Conservation (phyloP, 2,329 filamentous ascomycete genomes). For the Paraconiothyrium sp. region DNA sequence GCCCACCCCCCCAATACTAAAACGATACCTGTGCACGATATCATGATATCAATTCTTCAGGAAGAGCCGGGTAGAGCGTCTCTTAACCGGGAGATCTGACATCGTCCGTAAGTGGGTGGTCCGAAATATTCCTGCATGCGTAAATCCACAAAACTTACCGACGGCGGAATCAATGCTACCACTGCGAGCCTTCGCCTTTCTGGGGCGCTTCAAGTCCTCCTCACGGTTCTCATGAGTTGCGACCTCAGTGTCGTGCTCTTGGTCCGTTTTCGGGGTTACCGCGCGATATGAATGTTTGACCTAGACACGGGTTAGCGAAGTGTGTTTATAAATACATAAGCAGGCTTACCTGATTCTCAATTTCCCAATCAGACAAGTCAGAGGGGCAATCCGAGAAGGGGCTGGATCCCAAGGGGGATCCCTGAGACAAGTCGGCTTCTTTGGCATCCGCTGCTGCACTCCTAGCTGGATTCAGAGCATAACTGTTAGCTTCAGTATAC, state of each 20-base stretch:
- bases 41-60: neutral
- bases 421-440: neutral
- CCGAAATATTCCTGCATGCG: no score
- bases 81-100: slow-evolving; percentile 3
- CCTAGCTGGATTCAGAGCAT: neutral
- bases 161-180: slow-evolving; percentile 6
- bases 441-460: neutral
- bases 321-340: no score
- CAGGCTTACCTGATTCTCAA: slow-evolving; percentile 17
- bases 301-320: neutral
- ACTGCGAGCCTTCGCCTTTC: neutral
- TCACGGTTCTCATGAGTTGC: neutral
- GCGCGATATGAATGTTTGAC: neutral
- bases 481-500: slow-evolving; percentile 5
- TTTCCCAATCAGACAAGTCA: slow-evolving; percentile 27
- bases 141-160: neutral
- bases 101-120: slow-evolving; percentile 4
- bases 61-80: slow-evolving; percentile 11
- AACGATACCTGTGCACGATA: neutral
- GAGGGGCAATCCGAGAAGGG: slow-evolving; percentile 31
- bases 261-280: neutral
- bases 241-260: neutral
- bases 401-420: neutral
- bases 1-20: neutral
- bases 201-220: neutral